Conservation (phyloP, 768 basidiomycete species). For the Suillus variegatus region DNA sequence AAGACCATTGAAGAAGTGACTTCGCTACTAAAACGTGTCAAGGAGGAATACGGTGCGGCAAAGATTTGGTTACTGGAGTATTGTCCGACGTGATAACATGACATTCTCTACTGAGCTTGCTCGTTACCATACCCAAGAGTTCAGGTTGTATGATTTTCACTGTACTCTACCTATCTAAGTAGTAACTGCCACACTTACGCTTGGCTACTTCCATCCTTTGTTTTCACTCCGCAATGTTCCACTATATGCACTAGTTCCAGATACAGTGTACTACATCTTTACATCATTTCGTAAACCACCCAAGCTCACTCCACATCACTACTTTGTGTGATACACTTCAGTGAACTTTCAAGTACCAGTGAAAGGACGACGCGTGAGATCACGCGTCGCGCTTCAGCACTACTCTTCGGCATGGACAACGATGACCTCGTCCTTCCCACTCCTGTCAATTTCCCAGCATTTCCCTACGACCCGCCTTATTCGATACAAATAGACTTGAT, state of each 20-base stretch:
- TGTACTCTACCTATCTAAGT: slow-evolving; percentile 9
- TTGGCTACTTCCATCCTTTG: slow-evolving; percentile 5
- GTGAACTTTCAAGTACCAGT: not conserved
- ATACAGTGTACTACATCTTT: slow-evolving; percentile 24
- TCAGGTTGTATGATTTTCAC: slow-evolving; percentile 4
- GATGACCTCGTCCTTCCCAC: slow-evolving; percentile 48
- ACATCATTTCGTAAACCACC: slow-evolving; percentile 17
- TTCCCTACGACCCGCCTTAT: slow-evolving; percentile 85
- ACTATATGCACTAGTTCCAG: slow-evolving; percentile 27
- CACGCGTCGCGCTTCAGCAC: slow-evolving; percentile 17
- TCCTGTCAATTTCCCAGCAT: slow-evolving; percentile 69
- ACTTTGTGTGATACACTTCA: not conserved
- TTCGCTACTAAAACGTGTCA: slow-evolving; percentile 56
- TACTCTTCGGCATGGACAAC: slow-evolving; percentile 14
- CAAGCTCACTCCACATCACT: slow-evolving; percentile 13
- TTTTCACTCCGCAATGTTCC: slow-evolving; percentile 19
- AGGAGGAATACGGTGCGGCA: slow-evolving; percentile 69
- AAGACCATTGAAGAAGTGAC: slow-evolving; percentile 63
- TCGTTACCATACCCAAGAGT: slow-evolving; percentile 4
- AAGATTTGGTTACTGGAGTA: slow-evolving; percentile 62
- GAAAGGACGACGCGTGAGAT: slow-evolving; percentile 6
- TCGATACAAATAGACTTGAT: slow-evolving; percentile 85
- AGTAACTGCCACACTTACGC: slow-evolving; percentile 7
- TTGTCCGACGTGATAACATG: slow-evolving; percentile 5
- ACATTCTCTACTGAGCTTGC: slow-evolving; percentile 1